Evolutionary conservation across 2,329 filamentous ascomycete species (phyloP).

Genomic region (Fusarium austroafricanum): DNA sequence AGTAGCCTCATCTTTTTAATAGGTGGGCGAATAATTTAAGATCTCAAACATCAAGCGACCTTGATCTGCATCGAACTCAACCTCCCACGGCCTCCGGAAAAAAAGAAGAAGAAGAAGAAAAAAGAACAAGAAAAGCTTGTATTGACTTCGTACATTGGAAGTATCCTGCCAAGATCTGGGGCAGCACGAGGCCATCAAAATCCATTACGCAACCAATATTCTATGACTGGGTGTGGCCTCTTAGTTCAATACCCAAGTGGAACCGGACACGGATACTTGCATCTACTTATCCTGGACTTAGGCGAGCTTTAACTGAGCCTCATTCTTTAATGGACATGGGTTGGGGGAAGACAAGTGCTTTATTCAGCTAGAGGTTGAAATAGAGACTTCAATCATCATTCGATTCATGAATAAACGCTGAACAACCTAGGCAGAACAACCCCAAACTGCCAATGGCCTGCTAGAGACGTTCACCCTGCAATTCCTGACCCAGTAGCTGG

Average conservation of each 20-base stretch:
- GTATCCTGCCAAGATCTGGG: conserved; percentile 41
- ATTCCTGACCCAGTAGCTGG: not conserved
- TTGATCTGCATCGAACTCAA: not conserved
- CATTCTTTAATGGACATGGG: conserved; percentile 8
- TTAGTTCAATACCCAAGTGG: conserved; percentile 27
- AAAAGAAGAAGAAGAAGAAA: too few relatives aligned
- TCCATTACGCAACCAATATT: conserved; percentile 35
- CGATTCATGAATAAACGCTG: not conserved
- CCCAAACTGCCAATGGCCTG: not conserved
- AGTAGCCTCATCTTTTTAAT: not conserved
- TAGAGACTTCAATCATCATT: not conserved
- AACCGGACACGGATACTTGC: conserved; percentile 32
- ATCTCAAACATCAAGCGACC: too few relatives aligned
- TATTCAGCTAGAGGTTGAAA: not conserved
- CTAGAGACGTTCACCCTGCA: not conserved
- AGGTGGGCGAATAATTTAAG: too few relatives aligned
- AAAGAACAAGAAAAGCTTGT: conserved; percentile 42
- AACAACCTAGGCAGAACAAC: not conserved
- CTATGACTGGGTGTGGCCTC: conserved; percentile 22
- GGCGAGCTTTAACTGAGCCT: conserved; percentile 26
- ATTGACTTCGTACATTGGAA: conserved; percentile 27
- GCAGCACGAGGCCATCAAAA: conserved; percentile 37
- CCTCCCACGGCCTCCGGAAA: not conserved
- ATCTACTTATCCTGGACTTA: conserved; percentile 32
- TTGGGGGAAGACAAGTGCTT: not conserved